A percentile compares a stretch with the other conserved stretches of the same genome.
These are phyloP conservation scores for Iodosphaeria phyllophila DNA, from an alignment of 2,329 filamentous ascomycete species.

Conservation along the genomic window DNA sequence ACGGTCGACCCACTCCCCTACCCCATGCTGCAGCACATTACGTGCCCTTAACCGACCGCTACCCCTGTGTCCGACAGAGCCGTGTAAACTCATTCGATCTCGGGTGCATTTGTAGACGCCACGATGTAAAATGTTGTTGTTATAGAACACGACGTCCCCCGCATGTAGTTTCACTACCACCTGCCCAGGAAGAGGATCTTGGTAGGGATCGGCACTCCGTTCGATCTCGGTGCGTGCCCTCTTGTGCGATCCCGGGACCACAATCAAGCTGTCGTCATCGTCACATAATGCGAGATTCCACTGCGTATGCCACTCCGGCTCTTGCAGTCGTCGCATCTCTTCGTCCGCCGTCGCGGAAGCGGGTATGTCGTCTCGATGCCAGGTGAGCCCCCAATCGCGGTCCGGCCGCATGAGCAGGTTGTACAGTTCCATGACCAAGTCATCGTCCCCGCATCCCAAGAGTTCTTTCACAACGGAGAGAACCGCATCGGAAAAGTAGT, in stretches of 20 bases:
- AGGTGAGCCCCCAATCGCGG: conserved; percentile 52
- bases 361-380: conserved; percentile 74
- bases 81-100: conserved; percentile 55
- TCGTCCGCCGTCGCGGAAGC: conserved; percentile 45
- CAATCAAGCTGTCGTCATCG: conserved; percentile 47
- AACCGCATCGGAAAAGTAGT: conserved; percentile 53
- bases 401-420: conserved; percentile 68
- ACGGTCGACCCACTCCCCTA: conserved; percentile 44
- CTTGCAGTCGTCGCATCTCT: conserved; percentile 40
- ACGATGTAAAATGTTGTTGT: conserved; percentile 73
- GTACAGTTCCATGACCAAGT: conserved; percentile 72
- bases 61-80: conserved; percentile 43
- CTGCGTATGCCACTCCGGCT: conserved; percentile 57
- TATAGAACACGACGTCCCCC: conserved; percentile 73
- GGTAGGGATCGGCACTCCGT: conserved; percentile 47
- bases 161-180: conserved; percentile 45
- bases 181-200: conserved; percentile 40
- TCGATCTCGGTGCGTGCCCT: conserved; percentile 54
- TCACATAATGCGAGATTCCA: conserved; percentile 73
- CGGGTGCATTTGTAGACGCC: conserved; percentile 40
- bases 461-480: conserved; percentile 46
- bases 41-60: conserved; percentile 39
- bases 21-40: conserved; percentile 59
- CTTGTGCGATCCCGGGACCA: conserved; percentile 59
- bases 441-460: conserved; percentile 34